A percentile compares a stretch with the other conserved stretches of the same genome.
Evolutionary conservation across 192 early-diverging fungal genomes (phyloP).

Genomic region (Endogone sp.): DNA sequence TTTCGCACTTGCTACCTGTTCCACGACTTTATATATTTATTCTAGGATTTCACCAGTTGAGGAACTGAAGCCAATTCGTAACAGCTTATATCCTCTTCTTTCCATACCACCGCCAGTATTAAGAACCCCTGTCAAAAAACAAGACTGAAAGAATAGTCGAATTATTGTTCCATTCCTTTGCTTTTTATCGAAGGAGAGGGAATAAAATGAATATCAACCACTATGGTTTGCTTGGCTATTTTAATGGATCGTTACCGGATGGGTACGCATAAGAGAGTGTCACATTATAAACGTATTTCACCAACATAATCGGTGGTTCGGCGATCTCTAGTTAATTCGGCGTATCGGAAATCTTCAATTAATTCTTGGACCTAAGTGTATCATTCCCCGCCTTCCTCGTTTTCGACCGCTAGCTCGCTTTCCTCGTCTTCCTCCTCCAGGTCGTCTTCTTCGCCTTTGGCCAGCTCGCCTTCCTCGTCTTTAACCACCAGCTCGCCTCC

Average conservation of each 20-base stretch:
- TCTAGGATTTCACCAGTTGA: slow-evolving; percentile 1
- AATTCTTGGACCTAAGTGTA: neutral
- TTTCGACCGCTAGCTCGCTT: slow-evolving; percentile 2
- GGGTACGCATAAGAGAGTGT: no score
- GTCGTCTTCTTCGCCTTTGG: neutral
- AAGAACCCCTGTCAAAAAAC: neutral
- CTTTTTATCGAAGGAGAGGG: no score
- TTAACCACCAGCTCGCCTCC: no score
- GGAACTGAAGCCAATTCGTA: slow-evolving; percentile 4
- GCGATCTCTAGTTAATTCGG: slow-evolving; percentile 13
- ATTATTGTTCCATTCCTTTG: no score
- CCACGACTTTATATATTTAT: no score
- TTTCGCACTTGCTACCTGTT: no score
- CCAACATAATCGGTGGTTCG: neutral
- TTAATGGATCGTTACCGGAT: no score
- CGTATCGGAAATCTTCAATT: neutral
- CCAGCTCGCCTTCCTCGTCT: no score
- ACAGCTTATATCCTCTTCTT: neutral
- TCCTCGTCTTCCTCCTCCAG: slow-evolving; percentile 1
- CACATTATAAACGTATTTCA: no score
- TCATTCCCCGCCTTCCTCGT: neutral
- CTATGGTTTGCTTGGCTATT: no score
- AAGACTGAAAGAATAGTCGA: no score
- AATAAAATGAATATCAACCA: no score
- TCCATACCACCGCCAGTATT: neutral